Base-by-base conservation (phyloP, 768 basidiomycete species). In the Tricholoma sp. region DNA sequence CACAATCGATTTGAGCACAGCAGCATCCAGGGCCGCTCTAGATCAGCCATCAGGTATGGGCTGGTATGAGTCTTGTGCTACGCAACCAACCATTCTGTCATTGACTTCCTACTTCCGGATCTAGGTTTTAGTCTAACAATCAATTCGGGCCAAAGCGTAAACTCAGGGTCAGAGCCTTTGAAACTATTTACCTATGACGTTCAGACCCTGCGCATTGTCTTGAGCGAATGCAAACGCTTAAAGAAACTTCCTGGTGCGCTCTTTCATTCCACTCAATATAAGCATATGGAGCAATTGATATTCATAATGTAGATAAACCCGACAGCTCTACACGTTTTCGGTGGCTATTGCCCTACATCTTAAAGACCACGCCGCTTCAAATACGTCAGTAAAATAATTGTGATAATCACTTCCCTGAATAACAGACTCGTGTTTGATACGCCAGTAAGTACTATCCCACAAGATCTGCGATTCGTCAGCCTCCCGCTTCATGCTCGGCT, bases 81-180 rank as follows among this genome's bases (percentile, higher is more conserved):
- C 39, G 34, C 39, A 24, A 39, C 44, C 24, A 24, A 24, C 24
- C 24, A n/a, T 6, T 17, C 17, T 29, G 24, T 39, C 47, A 47
- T 45, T 42, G 52, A 55, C 44, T 37, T 32, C n/a, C 55, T 54
- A 13, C 53, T 17, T 12, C 41, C 39, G 33, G 48, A 7, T 32
- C 9, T 13, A 86, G 86, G 80, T 13, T 76, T 87, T 54, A 73
- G 69, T 15, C 68, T 88, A n/a, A 81, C 77, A 1, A 74, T 88
- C 51, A 75, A 72, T 20, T 71, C 78, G 9, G 79, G 76, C 6
- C 73, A 76, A 55, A 70, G 70, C 13, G n/a, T 36, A 55, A 18
- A 57, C 51, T 32, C 39, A 4, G 64, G 61, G 32, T 32, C 58
- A 3, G 66, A 68, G 41, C 72, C 79, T 3, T 66, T 80, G 9